These are phyloP conservation scores for Crithidia bombi DNA, from an alignment of 208 protist genomes.

Conservation along the genomic window DNA sequence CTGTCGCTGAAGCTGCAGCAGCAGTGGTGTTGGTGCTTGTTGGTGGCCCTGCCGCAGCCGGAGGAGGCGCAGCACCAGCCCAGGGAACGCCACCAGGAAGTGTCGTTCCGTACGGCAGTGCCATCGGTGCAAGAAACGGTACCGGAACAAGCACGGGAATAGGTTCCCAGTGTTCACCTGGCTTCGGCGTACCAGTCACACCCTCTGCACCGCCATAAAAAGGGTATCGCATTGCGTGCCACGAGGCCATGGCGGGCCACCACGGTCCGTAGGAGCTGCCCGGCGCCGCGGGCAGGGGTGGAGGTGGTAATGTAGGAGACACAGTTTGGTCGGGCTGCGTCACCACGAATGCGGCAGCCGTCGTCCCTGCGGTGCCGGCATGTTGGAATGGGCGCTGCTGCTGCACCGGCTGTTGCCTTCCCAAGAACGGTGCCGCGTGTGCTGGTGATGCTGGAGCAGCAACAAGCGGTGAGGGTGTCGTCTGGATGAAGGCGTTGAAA, in stretches of 20 bases:
- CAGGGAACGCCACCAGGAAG: constrained; percentile 3
- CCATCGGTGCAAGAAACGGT: constrained; percentile 25
- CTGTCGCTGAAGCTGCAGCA: background rate
- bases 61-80: background rate
- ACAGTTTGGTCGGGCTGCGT: background rate
- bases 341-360: background rate
- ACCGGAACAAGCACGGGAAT: constrained; percentile 21
- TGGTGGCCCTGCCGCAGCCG: background rate
- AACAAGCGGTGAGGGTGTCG: background rate
- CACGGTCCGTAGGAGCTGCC: constrained; percentile 21
- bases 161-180: background rate
- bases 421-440: background rate
- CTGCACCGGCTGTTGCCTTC: background rate
- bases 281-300: background rate
- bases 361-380: background rate
- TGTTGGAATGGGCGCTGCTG: background rate
- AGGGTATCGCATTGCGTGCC: constrained; percentile 16
- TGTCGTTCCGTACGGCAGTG: background rate
- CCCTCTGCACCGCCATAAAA: background rate
- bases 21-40: background rate
- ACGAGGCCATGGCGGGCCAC: constrained; percentile 23
- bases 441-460: background rate
- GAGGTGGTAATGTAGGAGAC: background rate
- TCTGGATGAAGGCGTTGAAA: constrained; percentile 1
- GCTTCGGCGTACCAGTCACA: background rate